phyloP scores from a whole-genome alignment of 805 yeast genomes.

The Yarrowia bubula region DNA sequence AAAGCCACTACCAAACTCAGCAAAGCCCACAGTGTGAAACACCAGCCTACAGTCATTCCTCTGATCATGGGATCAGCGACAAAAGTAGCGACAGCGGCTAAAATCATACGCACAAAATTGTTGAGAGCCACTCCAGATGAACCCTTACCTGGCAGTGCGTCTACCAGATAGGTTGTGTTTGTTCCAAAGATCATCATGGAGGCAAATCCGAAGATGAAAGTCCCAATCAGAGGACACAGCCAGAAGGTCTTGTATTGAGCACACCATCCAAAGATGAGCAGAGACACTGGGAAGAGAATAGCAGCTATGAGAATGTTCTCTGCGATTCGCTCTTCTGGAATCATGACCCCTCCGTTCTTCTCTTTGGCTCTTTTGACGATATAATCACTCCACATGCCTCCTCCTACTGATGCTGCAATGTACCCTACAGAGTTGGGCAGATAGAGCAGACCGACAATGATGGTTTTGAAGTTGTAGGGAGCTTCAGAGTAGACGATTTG shows the following conservation, averaged over 20 bases:
- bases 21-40: conserved; percentile 66
- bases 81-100: conserved; percentile 77
- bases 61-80: conserved; percentile 65
- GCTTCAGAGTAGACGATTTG: conserved; percentile 56
- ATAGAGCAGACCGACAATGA: conserved; percentile 71
- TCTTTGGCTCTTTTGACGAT: conserved; percentile 53
- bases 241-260: conserved; percentile 63
- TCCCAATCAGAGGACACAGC: conserved; percentile 78
- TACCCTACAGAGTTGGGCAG: conserved; percentile 82
- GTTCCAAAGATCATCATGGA: conserved; percentile 82
- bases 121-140: conserved; percentile 87
- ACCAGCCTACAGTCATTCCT: conserved; percentile 70
- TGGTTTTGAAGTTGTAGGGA: conserved; percentile 68
- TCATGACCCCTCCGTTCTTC: conserved; percentile 58
- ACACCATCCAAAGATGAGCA: conserved; percentile 82
- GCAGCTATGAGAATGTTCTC: conserved; percentile 71
- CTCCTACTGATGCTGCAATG: conserved; percentile 69
- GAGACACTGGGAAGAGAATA: conserved; percentile 57
- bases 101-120: conserved; percentile 66
- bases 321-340: conserved; percentile 78
- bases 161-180: conserved; percentile 76
- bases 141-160: conserved; percentile 81
- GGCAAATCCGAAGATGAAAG: conserved; percentile 77
- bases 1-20: conserved; percentile 31
- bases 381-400: conserved; percentile 76